Conservation (phyloP, 2,329 filamentous ascomycete species). For the Mycosphaerella sp. region DNA sequence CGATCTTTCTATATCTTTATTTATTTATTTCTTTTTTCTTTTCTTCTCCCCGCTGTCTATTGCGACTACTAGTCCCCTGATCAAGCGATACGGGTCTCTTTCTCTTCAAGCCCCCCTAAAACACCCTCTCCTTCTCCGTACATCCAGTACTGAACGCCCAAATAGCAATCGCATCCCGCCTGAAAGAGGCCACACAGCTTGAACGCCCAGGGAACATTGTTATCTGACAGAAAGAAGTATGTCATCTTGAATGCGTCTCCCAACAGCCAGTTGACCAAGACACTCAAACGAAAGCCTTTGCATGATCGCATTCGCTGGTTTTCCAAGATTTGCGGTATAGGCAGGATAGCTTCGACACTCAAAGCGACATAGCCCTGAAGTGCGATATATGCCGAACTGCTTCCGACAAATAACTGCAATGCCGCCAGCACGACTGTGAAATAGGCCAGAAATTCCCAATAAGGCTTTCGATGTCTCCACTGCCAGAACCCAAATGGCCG, state of each 20-base stretch:
- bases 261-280: constrained; percentile 69
- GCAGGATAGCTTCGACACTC: constrained; percentile 72
- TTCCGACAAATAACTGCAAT: constrained; percentile 61
- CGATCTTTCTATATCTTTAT: neutral
- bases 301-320: constrained; percentile 64
- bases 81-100: constrained; percentile 26
- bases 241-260: constrained; percentile 79
- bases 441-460: constrained; percentile 72
- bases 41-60: neutral
- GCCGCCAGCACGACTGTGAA: constrained; percentile 55
- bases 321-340: constrained; percentile 68
- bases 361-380: constrained; percentile 69
- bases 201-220: constrained; percentile 66
- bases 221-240: constrained; percentile 68
- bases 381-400: constrained; percentile 55
- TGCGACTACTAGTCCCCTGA: neutral
- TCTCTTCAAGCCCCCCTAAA: constrained; percentile 18
- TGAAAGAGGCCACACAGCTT: constrained; percentile 79
- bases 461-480: constrained; percentile 67
- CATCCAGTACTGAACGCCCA: constrained; percentile 67
- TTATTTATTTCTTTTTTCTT: neutral
- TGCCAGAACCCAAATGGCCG: constrained; percentile 78
- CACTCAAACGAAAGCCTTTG: constrained; percentile 69
- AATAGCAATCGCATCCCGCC: constrained; percentile 65
- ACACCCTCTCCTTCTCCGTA: constrained; percentile 51